Percentiles rank a stretch among this genome's conserved stretches.
Conservation (phyloP, 2,329 filamentous ascomycete species). For the Parasarocladium wereldwijsianum region DNA sequence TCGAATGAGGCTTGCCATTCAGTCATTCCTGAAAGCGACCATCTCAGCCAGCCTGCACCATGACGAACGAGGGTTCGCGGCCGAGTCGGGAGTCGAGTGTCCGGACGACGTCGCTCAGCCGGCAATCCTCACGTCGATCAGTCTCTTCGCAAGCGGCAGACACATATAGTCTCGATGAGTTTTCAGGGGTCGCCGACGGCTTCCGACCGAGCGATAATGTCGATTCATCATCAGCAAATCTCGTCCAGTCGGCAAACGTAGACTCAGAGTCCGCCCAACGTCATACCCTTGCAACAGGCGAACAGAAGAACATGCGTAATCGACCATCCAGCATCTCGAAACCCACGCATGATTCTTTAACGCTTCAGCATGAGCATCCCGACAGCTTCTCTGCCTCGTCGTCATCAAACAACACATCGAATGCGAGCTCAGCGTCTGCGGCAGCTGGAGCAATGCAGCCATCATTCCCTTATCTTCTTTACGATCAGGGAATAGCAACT, state of each 20-base stretch:
- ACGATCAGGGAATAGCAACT: not conserved
- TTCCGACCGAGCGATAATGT: slow-evolving; percentile 23
- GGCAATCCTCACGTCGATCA: too few species aligned
- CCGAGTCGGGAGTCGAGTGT: too few species aligned
- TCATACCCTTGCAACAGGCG: slow-evolving; percentile 6
- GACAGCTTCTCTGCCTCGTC: slow-evolving; percentile 12
- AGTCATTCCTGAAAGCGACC: too few species aligned
- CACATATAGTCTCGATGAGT: slow-evolving; percentile 31
- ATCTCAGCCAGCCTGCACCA: too few species aligned
- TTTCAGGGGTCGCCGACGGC: slow-evolving; percentile 39
- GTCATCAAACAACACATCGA: too few species aligned
- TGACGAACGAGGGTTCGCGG: too few species aligned
- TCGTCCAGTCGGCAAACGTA: slow-evolving; percentile 6
- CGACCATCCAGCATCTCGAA: slow-evolving; percentile 43
- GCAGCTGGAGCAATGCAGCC: slow-evolving; percentile 7
- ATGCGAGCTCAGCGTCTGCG: not conserved
- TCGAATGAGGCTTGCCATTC: too few species aligned
- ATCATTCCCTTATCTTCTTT: not conserved
- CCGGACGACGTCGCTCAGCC: too few species aligned
- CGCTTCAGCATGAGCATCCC: slow-evolving; percentile 35
- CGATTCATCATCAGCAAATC: slow-evolving; percentile 2
- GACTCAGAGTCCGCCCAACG: slow-evolving; percentile 8
- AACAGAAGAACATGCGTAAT: slow-evolving; percentile 10
- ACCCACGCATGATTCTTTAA: slow-evolving; percentile 33
- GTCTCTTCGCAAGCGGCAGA: slow-evolving; percentile 12